Conservation (phyloP, 2,329 filamentous ascomycete species). For the Phoma sp. region DNA sequence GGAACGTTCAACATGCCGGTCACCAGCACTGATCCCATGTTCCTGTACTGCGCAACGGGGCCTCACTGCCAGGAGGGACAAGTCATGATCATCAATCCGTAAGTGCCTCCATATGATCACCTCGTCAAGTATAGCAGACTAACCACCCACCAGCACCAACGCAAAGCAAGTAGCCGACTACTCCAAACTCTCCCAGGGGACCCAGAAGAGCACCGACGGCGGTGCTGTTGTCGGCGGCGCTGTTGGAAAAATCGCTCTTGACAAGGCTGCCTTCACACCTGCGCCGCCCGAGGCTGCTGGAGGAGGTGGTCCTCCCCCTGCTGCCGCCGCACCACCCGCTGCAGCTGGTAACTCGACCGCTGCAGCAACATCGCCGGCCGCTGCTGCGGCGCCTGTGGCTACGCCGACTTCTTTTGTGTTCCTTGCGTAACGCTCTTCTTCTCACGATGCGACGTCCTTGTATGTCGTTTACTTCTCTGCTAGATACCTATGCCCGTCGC, state of each 20-base stretch:
- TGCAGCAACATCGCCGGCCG: not conserved
- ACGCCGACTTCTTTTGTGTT: conserved; percentile 15
- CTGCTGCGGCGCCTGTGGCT: not conserved
- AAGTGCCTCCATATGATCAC: not conserved
- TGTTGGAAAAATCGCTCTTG: conserved; percentile 29
- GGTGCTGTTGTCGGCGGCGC: conserved; percentile 28
- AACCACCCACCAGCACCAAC: conserved; percentile 13
- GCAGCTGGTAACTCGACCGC: not conserved
- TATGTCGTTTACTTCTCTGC: not conserved
- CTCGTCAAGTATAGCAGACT: not conserved
- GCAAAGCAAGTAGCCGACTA: conserved; percentile 36
- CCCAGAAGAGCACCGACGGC: conserved; percentile 29
- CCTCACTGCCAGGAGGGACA: conserved; percentile 40
- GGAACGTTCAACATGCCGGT: conserved; percentile 43
- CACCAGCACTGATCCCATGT: conserved; percentile 36
- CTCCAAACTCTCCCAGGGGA: conserved; percentile 32
- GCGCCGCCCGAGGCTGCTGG: conserved; percentile 27
- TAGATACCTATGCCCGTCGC: not conserved
- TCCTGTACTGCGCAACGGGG: conserved; percentile 40
- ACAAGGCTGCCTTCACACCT: conserved; percentile 34
- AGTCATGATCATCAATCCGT: conserved; percentile 39
- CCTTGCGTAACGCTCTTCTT: not conserved
- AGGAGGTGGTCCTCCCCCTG: conserved; percentile 25
- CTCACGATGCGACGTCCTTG: too few relatives aligned
- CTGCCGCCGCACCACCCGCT: conserved; percentile 13